Percentiles rank a stretch among this genome's conserved stretches.
These are phyloP conservation scores for Parathielavia appendiculata DNA, from an alignment of 495 filamentous ascomycete genomes.

Conservation along the genomic window DNA sequence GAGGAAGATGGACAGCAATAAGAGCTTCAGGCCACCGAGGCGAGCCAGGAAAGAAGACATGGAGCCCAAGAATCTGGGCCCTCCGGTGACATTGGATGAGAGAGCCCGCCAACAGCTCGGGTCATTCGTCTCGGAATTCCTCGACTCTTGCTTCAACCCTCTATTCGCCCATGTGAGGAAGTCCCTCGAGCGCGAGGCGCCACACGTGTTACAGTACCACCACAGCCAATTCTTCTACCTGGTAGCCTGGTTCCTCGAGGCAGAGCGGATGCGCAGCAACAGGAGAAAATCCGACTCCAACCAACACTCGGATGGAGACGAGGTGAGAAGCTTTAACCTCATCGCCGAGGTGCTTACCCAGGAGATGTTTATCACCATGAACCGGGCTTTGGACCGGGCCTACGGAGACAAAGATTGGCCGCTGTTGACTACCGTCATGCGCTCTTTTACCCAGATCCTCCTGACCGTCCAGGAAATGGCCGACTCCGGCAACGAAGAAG, in stretches of 20 bases:
- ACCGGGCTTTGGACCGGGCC: conserved; percentile 70
- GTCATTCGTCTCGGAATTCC: conserved; percentile 83
- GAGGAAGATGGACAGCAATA: conserved; percentile 82
- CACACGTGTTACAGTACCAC: conserved; percentile 71
- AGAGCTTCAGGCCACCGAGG: conserved; percentile 81
- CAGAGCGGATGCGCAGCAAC: conserved; percentile 71
- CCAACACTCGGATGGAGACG: conserved; percentile 42
- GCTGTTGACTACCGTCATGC: conserved; percentile 80
- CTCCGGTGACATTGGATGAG: conserved; percentile 59
- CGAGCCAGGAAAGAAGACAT: conserved; percentile 58
- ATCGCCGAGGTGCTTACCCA: conserved; percentile 88
- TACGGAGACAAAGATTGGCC: conserved; percentile 81
- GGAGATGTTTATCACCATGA: conserved; percentile 83
- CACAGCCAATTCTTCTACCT: conserved; percentile 85
- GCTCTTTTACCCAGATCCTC: conserved; percentile 82
- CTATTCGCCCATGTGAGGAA: conserved; percentile 80
- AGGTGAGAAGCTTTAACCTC: conserved; percentile 74
- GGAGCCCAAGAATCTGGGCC: conserved; percentile 70
- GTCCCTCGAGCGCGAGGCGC: conserved; percentile 84
- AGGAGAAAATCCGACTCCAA: conserved; percentile 42
- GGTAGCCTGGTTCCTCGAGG: conserved; percentile 89
- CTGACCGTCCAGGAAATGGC: conserved; percentile 93
- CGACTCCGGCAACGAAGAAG: conserved; percentile 76
- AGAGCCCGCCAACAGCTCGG: conserved; percentile 67
- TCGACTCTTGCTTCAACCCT: conserved; percentile 95